phyloP scores from a whole-genome alignment of 169 alveolate genomes.

The Cryptosporidium felis region DNA sequence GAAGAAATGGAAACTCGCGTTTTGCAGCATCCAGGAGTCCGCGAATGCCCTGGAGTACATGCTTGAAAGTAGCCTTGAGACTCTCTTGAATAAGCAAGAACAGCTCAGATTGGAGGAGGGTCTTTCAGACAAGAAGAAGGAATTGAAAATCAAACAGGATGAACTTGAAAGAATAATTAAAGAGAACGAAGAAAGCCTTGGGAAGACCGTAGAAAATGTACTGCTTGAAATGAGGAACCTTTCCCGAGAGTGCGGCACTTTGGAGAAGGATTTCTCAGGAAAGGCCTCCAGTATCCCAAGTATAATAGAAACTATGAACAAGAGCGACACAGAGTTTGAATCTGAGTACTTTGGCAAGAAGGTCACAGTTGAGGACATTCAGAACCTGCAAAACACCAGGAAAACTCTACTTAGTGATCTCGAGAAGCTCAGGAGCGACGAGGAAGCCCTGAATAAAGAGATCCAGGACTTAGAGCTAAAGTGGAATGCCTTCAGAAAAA shows the following conservation, averaged over 20 bases:
- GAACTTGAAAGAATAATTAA: not conserved
- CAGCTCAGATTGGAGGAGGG: constrained; percentile 13
- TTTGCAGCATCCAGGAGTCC: constrained; percentile 39
- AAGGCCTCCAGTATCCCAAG: constrained; percentile 50
- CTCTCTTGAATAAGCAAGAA: constrained; percentile 11
- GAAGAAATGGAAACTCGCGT: constrained; percentile 52
- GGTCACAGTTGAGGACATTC: constrained; percentile 37
- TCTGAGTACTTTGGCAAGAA: constrained; percentile 26
- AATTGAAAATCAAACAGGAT: not conserved
- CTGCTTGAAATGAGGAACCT: constrained; percentile 2
- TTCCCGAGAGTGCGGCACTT: not conserved
- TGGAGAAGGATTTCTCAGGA: constrained; percentile 9
- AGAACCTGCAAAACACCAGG: constrained; percentile 30
- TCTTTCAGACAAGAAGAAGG: constrained; percentile 4
- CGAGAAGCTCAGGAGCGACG: constrained; percentile 16
- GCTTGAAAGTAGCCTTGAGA: constrained; percentile 9
- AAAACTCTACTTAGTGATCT: not conserved
- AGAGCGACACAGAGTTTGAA: not conserved
- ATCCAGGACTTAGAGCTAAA: constrained; percentile 33
- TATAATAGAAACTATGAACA: constrained; percentile 20
- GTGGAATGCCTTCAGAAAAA: constrained; percentile 33
- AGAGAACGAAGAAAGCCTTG: not conserved
- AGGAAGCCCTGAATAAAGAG: constrained; percentile 14
- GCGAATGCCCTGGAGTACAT: constrained; percentile 17
- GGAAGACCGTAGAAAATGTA: constrained; percentile 1